Evolutionary conservation across 176 grass and related monocot genomes (phyloP), one percentile per base, ranked within the genome.

Genomic region (Tillandsia leiboldiana): DNA sequence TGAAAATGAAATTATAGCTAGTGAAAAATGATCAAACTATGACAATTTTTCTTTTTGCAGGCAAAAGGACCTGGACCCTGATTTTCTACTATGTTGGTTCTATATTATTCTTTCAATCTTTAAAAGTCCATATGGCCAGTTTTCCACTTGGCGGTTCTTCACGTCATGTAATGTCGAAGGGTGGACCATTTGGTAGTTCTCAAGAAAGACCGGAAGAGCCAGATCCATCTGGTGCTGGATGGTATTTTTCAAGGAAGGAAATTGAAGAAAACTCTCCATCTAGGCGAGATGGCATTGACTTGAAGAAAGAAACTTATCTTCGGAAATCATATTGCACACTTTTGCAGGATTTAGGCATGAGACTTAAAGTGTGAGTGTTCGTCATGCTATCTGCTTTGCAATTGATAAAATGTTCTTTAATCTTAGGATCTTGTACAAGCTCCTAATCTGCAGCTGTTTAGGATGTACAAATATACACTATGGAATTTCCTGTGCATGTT

Each of bases 281-380:
- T 61, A 82, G 83, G 67, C 80, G 42, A 73, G 88, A 96, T 77
- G 83, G 82, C 52, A 96, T 91, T 77, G 88, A 91, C 84, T 53
- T 88, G 65, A 96, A 91, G 78, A 96, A 91, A 63, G 88, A 96
- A 65, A 81, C 83, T 68, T 86, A 84, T 74, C 83, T 91, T 72
- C 85, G 92, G 74, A 96, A 96, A 67, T 86, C 92, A 68, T 96
- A 96, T 68, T 96, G 92, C 80, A 83, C 88, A 53, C 91, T 88
- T 79, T 73, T 96, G 73, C 92, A 96, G 67, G 92, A 96, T 68
- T 83, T 96, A 13, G 92, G 92, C 64, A 91, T 96, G 83, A 90
- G 85, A 75, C 88, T 96, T 83, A 82, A 96, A 91, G 92, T 96
- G 92, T 96, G 88, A 91, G 92, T 75, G 87, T 47, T 29, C 0